phyloP scores from a whole-genome alignment of 176 grass and related monocot genomes.

The Hordeum marinum region DNA sequence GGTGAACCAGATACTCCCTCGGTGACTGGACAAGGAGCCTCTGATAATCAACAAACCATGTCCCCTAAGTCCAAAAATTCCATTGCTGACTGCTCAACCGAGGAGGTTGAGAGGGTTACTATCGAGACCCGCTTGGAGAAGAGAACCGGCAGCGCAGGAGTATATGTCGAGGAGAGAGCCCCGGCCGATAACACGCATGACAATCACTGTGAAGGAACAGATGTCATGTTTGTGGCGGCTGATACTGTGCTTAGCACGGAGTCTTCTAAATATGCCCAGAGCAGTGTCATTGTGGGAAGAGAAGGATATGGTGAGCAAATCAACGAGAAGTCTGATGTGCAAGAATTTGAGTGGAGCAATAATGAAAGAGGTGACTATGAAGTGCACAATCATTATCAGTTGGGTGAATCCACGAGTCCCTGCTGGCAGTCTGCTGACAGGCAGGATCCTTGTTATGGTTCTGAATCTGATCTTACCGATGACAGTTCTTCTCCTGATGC shows the following conservation, averaged over 20 bases:
- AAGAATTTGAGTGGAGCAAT: background rate
- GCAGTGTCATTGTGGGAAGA: slow-evolving; percentile 14
- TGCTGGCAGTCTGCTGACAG: slow-evolving; percentile 43
- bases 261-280: slow-evolving; percentile 3
- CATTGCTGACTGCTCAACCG: background rate
- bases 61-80: background rate
- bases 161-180: background rate
- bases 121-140: background rate
- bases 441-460: slow-evolving; percentile 36
- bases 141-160: background rate
- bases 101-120: slow-evolving; percentile 21
- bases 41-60: background rate
- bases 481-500: slow-evolving; percentile 66
- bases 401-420: slow-evolving; percentile 43
- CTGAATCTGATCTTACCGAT: slow-evolving; percentile 40
- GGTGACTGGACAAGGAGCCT: background rate
- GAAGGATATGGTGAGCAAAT: background rate
- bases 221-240: background rate
- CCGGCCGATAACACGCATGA: background rate
- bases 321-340: slow-evolving; percentile 10
- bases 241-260: background rate
- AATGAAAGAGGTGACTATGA: background rate
- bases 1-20: slow-evolving; percentile 31
- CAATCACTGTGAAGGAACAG: background rate
- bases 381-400: slow-evolving; percentile 13